These are phyloP conservation scores for Lentinula novae-zelandiae DNA, from an alignment of 1,284 basidiomycete genomes.

Conservation along the genomic window DNA sequence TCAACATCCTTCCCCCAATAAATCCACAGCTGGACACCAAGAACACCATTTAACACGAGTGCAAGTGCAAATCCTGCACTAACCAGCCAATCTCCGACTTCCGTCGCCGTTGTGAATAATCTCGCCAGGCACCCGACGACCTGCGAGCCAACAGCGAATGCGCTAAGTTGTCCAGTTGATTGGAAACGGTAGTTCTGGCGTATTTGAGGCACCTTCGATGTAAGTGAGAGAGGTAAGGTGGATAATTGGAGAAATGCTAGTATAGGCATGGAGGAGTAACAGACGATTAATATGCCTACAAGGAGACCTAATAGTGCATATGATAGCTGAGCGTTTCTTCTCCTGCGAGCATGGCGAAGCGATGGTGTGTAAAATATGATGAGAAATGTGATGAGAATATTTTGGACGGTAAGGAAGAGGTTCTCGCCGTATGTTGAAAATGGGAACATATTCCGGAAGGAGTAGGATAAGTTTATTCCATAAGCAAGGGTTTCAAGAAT, in stretches of 20 bases:
- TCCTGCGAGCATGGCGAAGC: constrained; percentile 12
- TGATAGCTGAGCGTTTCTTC: constrained; percentile 8
- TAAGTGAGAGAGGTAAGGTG: constrained; percentile 82
- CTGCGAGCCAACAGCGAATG: constrained; percentile 83
- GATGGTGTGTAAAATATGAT: constrained; percentile 61
- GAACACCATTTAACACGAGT: constrained; percentile 72
- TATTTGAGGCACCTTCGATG: constrained; percentile 88
- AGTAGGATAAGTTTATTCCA: constrained; percentile 85
- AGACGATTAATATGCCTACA: constrained; percentile 37
- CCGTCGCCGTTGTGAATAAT: constrained; percentile 85
- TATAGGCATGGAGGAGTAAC: constrained; percentile 43
- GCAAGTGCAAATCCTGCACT: constrained; percentile 80
- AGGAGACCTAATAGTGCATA: constrained; percentile 1
- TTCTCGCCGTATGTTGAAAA: constrained; percentile 97
- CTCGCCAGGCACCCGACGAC: constrained; percentile 83
- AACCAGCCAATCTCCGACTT: constrained; percentile 79
- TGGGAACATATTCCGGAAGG: constrained; percentile 79
- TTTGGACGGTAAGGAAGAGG: constrained; percentile 83
- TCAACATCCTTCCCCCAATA: constrained; percentile 67
- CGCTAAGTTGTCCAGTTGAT: constrained; percentile 87
- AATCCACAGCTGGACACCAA: constrained; percentile 78
- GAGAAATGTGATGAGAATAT: constrained; percentile 78
- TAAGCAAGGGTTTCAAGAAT: constrained; percentile 84
- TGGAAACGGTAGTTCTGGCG: constrained; percentile 66
- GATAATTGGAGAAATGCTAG: constrained; percentile 69